Evolutionary conservation across 225 moss, liverwort and hornwort genomes (phyloP).

Genomic region (Pleurozium schreberi): DNA sequence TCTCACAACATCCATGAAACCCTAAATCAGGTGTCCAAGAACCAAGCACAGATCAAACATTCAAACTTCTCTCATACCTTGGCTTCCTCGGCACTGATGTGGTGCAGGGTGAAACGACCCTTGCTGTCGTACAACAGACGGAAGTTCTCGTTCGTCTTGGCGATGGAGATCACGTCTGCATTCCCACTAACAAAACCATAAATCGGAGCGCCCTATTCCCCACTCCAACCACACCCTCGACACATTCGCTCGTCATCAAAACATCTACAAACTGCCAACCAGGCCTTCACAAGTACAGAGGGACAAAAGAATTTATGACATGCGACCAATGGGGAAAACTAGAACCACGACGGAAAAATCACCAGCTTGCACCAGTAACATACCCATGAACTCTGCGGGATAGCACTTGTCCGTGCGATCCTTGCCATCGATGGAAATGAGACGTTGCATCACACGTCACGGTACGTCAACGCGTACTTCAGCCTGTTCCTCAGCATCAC

Average conservation of each 20-base stretch:
- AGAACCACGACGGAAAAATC: neutral
- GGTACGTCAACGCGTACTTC: slow-evolving; percentile 68
- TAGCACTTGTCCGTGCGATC: slow-evolving; percentile 77
- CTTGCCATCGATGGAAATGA: slow-evolving; percentile 72
- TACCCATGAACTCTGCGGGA: slow-evolving; percentile 73
- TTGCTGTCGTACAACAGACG: slow-evolving; percentile 58
- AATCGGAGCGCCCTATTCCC: neutral
- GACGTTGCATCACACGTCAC: slow-evolving; percentile 77
- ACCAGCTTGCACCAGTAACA: neutral
- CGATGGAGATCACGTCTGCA: slow-evolving; percentile 61
- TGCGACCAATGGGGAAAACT: neutral
- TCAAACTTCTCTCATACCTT: slow-evolving; percentile 14
- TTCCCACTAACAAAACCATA: neutral
- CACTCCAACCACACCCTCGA: neutral
- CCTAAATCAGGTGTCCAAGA: neutral
- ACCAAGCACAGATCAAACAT: neutral
- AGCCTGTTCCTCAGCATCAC: slow-evolving; percentile 64
- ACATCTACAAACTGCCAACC: neutral
- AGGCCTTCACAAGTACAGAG: neutral
- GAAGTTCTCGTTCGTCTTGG: slow-evolving; percentile 66
- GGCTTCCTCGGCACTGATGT: slow-evolving; percentile 62
- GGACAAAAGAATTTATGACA: neutral
- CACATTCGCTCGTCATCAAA: neutral
- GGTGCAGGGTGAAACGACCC: slow-evolving; percentile 63
- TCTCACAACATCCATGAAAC: neutral